phyloP scores from a whole-genome alignment of 192 early-diverging fungal species.

The Phycomyces nitens region DNA sequence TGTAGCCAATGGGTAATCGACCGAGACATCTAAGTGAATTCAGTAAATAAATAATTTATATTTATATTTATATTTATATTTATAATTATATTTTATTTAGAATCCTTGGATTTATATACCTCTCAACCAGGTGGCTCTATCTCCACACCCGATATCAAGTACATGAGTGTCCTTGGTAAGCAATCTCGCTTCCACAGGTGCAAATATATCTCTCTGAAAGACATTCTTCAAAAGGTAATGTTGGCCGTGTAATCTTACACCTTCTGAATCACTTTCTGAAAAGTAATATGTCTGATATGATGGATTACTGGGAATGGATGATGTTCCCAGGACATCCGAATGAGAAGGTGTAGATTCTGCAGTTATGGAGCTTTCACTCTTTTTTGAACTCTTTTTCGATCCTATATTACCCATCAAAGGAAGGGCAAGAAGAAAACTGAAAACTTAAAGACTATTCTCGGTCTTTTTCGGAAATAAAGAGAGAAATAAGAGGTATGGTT shows the following conservation, averaged over 20 bases:
- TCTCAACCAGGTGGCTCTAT: slow-evolving; percentile 16
- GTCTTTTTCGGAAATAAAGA: too few species aligned
- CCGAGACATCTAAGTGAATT: slow-evolving; percentile 17
- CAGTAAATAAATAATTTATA: too few species aligned
- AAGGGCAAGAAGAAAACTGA: too few species aligned
- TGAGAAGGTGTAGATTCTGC: neutral
- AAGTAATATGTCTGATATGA: neutral
- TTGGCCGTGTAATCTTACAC: slow-evolving; percentile 4
- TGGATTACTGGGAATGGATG: neutral
- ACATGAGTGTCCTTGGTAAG: neutral
- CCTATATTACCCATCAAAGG: too few species aligned
- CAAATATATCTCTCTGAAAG: slow-evolving; percentile 15
- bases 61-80: too few species aligned
- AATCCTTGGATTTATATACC: too few species aligned
- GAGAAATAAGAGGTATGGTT: too few species aligned
- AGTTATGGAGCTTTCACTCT: neutral
- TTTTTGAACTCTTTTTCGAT: neutral
- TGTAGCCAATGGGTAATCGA: slow-evolving; percentile 17
- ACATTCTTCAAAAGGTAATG: slow-evolving; percentile 30
- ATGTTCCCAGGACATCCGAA: neutral
- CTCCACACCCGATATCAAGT: slow-evolving; percentile 21
- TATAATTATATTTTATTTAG: too few species aligned
- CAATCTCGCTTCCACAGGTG: slow-evolving; percentile 16
- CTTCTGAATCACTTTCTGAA: slow-evolving; percentile 2
- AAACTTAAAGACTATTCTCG: too few species aligned